Conservation (phyloP, 1,139 yeast species). For the Protomyces inundatus region DNA sequence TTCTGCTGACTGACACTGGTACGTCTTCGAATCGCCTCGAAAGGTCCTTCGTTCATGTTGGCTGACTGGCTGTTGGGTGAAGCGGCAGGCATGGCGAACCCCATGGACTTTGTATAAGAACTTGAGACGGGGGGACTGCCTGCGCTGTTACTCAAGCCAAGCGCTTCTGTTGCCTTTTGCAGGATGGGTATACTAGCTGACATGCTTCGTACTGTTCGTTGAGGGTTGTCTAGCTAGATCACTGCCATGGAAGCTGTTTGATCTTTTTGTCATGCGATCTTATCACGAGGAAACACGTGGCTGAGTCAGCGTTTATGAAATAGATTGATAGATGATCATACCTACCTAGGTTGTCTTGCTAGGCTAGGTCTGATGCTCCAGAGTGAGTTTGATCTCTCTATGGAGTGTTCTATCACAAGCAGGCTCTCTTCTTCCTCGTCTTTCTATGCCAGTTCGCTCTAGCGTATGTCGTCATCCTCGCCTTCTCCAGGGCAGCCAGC, state of each 20-base stretch:
- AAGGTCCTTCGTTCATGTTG: background rate
- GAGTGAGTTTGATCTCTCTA: no score
- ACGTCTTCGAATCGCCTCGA: background rate
- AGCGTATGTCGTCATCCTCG: no score
- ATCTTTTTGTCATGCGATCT: no score
- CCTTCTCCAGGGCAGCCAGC: no score
- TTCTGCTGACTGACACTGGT: slow-evolving; percentile 3
- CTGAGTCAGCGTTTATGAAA: background rate
- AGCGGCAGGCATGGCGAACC: background rate
- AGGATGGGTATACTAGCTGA: background rate
- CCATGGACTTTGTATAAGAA: background rate
- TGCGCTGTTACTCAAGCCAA: background rate
- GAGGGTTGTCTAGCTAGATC: background rate
- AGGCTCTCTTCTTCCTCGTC: no score
- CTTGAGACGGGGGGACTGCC: background rate
- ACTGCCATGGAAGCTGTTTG: background rate
- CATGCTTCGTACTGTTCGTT: background rate
- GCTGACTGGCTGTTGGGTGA: background rate
- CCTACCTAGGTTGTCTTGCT: no score
- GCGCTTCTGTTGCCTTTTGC: background rate
- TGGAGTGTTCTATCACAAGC: no score
- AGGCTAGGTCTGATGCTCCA: no score
- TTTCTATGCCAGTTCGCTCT: no score
- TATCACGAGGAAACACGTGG: background rate
- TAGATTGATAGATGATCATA: no score